phyloP scores from a whole-genome alignment of 1,284 basidiomycete genomes.

The Tremellales sp. region DNA sequence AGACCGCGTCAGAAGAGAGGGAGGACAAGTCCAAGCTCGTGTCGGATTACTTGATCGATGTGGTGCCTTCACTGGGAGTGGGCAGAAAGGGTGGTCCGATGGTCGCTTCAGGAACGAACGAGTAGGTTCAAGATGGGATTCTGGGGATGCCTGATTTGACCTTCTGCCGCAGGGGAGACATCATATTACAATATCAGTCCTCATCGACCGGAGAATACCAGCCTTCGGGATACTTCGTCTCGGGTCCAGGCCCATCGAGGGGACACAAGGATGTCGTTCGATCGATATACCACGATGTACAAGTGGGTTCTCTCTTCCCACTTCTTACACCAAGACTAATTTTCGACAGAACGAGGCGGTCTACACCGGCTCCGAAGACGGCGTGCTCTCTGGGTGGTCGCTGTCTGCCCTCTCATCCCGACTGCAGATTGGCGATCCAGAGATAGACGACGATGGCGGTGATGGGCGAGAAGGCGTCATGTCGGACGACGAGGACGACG shows the following conservation, averaged over 20 bases:
- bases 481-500: conserved; percentile 30
- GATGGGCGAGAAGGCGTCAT: conserved; percentile 31
- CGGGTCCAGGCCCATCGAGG: conserved; percentile 26
- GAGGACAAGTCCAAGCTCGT: conserved; percentile 24
- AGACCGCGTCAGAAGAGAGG: conserved; percentile 33
- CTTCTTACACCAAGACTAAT: too few species aligned
- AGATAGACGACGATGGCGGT: conserved; percentile 41
- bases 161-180: conserved; percentile 35
- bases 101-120: conserved; percentile 41
- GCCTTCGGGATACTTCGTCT: conserved; percentile 42
- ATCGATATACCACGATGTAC: conserved; percentile 42
- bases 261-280: conserved; percentile 49
- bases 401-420: conserved; percentile 30
- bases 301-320: too few species aligned
- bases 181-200: conserved; percentile 41
- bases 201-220: conserved; percentile 16
- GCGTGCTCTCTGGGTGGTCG: conserved; percentile 48
- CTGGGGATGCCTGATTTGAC: not conserved
- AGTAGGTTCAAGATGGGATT: conserved; percentile 28
- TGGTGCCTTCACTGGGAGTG: conserved; percentile 42
- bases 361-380: conserved; percentile 50
- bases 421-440: conserved; percentile 37
- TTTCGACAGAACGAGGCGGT: conserved; percentile 45
- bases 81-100: conserved; percentile 34
- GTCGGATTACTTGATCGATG: conserved; percentile 45